Percentiles rank a stretch among this genome's conserved stretches.
Evolutionary conservation across 108 stramenopile genomes (phyloP).

Genomic region (Conticribra weissflogii): DNA sequence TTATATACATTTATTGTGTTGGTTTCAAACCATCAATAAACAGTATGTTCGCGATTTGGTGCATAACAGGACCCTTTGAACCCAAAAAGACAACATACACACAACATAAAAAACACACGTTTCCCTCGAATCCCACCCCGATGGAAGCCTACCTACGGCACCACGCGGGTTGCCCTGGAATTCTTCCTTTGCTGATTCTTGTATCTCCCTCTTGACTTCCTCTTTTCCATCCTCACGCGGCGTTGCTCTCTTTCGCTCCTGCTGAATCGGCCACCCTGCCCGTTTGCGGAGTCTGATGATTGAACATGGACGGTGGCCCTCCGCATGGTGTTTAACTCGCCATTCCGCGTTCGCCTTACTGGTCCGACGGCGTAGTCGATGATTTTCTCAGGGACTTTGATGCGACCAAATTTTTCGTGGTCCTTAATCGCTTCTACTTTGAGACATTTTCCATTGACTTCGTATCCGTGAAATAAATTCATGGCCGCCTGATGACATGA

Average conservation of each 20-base stretch:
- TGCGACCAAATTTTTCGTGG: constrained; percentile 66
- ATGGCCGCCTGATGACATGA: constrained; percentile 55
- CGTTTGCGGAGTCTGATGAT: constrained; percentile 12
- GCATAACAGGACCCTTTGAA: too few species aligned
- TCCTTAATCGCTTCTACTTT: constrained; percentile 79
- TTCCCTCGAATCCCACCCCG: too few species aligned
- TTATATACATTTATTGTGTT: too few species aligned
- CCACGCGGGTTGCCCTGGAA: constrained; percentile 16
- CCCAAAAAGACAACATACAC: too few species aligned
- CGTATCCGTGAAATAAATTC: constrained; percentile 62
- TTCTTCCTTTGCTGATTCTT: constrained; percentile 58
- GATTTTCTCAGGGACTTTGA: constrained; percentile 77
- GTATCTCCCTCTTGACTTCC: constrained; percentile 44
- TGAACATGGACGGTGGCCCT: constrained; percentile 34
- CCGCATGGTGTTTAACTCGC: constrained; percentile 50
- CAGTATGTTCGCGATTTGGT: too few species aligned
- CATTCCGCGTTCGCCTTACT: constrained; percentile 34
- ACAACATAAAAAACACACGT: too few species aligned
- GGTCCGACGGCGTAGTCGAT: constrained; percentile 71
- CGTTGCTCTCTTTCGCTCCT: constrained; percentile 33
- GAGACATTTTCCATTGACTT: constrained; percentile 59
- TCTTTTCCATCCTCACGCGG: constrained; percentile 38
- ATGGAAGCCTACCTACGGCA: too few species aligned
- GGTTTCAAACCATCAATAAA: too few species aligned
- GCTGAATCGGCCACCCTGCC: constrained; percentile 2